Conservation (phyloP, 2,329 filamentous ascomycete genomes). For the Aspergillus sp. region DNA sequence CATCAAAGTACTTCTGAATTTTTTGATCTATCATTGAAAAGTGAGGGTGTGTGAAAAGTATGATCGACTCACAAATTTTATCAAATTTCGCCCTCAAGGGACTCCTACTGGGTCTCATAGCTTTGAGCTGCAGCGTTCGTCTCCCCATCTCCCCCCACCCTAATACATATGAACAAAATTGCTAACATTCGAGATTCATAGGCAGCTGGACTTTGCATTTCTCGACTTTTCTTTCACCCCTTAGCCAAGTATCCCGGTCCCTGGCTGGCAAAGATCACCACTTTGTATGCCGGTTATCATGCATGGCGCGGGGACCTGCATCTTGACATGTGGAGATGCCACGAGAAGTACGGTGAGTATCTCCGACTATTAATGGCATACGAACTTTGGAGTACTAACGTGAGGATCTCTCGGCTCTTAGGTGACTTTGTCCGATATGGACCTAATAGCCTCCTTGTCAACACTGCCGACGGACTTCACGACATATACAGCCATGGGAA, state of each 20-base stretch:
- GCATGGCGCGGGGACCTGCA: conserved; percentile 22
- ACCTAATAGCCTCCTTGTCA: conserved; percentile 25
- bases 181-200: too few relatives aligned
- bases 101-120: too few relatives aligned
- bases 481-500: conserved; percentile 51
- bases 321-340: conserved; percentile 27
- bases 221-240: not conserved
- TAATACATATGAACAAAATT: too few relatives aligned
- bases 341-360: conserved; percentile 34
- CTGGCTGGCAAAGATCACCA: not conserved
- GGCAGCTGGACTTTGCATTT: not conserved
- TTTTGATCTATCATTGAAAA: too few relatives aligned
- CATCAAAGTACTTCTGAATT: too few relatives aligned
- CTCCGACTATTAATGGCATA: not conserved
- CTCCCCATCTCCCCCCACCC: too few relatives aligned
- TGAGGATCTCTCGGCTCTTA: not conserved
- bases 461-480: conserved; percentile 16
- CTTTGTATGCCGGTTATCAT: not conserved
- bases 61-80: too few relatives aligned
- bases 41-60: too few relatives aligned
- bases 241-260: not conserved
- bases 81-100: too few relatives aligned
- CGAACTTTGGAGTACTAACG: not conserved
- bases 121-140: too few relatives aligned
- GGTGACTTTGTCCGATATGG: conserved; percentile 26